Conservation (phyloP, 345 rosid species). For the Litchi chinensis region DNA sequence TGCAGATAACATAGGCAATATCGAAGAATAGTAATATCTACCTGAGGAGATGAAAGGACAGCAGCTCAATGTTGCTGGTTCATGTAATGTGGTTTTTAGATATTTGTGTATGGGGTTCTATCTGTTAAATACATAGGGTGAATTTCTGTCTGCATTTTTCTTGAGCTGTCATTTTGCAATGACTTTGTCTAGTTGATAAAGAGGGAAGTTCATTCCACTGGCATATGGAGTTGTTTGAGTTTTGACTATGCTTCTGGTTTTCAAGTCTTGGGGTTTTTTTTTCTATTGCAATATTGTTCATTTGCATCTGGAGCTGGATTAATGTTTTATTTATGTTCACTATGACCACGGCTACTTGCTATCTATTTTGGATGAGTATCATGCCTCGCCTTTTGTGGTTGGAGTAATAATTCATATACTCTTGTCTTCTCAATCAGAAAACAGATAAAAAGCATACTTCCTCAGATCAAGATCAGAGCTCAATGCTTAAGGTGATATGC, state of each 20-base stretch:
- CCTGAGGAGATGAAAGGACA: neutral
- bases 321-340: neutral
- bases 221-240: neutral
- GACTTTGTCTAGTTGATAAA: neutral
- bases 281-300: neutral
- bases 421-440: slow-evolving; percentile 45
- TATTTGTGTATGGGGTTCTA: neutral
- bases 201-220: neutral
- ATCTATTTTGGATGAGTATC: neutral
- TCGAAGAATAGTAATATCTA: neutral
- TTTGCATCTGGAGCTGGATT: neutral
- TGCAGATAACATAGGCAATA: neutral
- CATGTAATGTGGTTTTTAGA: neutral
- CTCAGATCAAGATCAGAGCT: slow-evolving; percentile 89
- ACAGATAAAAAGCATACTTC: slow-evolving; percentile 69
- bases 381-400: neutral
- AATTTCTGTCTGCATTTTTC: neutral
- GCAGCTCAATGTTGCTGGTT: neutral
- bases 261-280: neutral
- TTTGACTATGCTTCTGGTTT: neutral
- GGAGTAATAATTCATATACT: slow-evolving; percentile 17
- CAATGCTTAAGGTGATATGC: slow-evolving; percentile 98
- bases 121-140: neutral
- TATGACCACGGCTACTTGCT: neutral
- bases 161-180: neutral